These are phyloP conservation scores for Yamadazyma conglobata DNA, from an alignment of 1,139 yeast genomes.

Conservation along the genomic window DNA sequence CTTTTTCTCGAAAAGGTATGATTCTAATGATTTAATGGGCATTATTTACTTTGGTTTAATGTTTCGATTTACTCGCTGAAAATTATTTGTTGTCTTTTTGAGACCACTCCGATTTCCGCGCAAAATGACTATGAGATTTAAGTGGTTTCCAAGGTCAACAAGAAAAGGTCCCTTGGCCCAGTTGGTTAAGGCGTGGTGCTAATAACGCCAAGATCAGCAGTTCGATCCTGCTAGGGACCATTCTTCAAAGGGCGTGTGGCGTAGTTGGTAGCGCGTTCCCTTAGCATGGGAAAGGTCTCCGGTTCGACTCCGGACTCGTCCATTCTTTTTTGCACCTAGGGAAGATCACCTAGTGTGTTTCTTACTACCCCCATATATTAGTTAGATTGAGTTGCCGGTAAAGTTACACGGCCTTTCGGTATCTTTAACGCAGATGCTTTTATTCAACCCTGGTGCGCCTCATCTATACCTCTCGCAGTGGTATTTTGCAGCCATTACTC, in stretches of 20 bases:
- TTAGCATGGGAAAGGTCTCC: conserved; percentile 89
- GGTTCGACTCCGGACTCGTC: conserved; percentile 92
- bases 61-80: background rate
- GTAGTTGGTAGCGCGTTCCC: conserved; percentile 93
- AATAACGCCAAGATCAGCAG: conserved; percentile 82
- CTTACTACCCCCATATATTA: no score
- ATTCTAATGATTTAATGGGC: conserved; percentile 69
- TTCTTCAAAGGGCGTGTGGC: conserved; percentile 71
- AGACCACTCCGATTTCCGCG: no score
- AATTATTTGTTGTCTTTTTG: no score
- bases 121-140: no score
- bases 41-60: conserved; percentile 15
- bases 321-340: conserved; percentile 44
- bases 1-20: conserved; percentile 66
- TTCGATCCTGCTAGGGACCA: conserved; percentile 73
- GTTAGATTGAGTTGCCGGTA: no score
- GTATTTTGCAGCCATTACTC: no score
- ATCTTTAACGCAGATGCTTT: no score
- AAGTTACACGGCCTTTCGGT: no score
- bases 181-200: conserved; percentile 90
- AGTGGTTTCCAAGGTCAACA: no score
- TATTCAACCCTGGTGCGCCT: no score
- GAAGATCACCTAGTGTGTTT: no score
- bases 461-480: no score
- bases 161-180: conserved; percentile 77